Percentiles rank a stretch among this genome's conserved stretches.
Conservation (phyloP, 78 protist genomes). For the Dictyostelium firmibasis region DNA sequence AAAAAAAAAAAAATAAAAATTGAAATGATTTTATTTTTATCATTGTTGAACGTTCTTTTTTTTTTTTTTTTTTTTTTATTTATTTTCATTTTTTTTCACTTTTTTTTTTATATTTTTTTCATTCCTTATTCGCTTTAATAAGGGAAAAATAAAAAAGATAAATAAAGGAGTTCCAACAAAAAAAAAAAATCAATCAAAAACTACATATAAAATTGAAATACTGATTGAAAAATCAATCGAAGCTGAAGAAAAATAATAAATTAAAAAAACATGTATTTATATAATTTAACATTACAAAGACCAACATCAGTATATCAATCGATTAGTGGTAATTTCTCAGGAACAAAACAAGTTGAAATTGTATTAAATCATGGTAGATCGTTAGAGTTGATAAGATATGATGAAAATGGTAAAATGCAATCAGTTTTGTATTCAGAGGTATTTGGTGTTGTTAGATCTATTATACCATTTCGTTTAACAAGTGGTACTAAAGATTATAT, state of each 20-base stretch:
- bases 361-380: slow-evolving; percentile 52
- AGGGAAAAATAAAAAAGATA: not conserved
- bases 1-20: no score
- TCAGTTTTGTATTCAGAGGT: slow-evolving; percentile 82
- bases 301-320: slow-evolving; percentile 87
- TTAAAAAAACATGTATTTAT: slow-evolving; percentile 82
- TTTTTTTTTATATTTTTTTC: not conserved
- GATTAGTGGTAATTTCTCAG: slow-evolving; percentile 92
- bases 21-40: not conserved
- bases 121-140: not conserved
- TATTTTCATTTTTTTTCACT: not conserved
- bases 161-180: no score
- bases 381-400: slow-evolving; percentile 90
- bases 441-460: slow-evolving; percentile 94
- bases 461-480: slow-evolving; percentile 92
- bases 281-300: slow-evolving; percentile 90
- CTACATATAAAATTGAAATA: no score
- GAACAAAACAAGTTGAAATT: slow-evolving; percentile 45
- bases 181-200: no score
- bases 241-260: not conserved
- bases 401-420: slow-evolving; percentile 85
- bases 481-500: slow-evolving; percentile 89
- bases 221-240: no score
- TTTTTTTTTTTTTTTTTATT: no score
- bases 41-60: not conserved